Evolutionary conservation across 306 rosid genomes (phyloP).

Genomic region (Rubus parviflorus): DNA sequence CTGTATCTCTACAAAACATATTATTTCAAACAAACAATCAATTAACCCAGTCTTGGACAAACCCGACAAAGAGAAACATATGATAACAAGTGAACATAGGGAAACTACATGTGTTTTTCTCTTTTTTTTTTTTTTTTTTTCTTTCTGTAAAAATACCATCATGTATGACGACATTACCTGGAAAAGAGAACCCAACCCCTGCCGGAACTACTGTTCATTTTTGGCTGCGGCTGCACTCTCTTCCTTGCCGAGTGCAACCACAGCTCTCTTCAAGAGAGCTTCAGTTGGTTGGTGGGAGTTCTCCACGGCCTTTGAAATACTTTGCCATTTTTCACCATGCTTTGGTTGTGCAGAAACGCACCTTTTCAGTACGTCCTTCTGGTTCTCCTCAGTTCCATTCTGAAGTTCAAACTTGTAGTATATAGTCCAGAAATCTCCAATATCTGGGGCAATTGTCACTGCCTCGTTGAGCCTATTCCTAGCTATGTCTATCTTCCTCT

Average conservation of each 20-base stretch:
- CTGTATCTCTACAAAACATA: too few species aligned
- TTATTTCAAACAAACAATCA: too few species aligned
- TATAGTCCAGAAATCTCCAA: slow-evolving; percentile 88
- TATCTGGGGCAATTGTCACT: slow-evolving; percentile 72
- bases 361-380: slow-evolving; percentile 67
- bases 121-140: too few species aligned
- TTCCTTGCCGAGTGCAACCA: slow-evolving; percentile 64
- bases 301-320: slow-evolving; percentile 73
- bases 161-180: neutral
- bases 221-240: neutral
- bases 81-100: neutral
- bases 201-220: neutral
- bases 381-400: slow-evolving; percentile 79
- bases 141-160: neutral
- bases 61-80: too few species aligned
- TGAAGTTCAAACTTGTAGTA: slow-evolving; percentile 86
- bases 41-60: too few species aligned
- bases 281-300: slow-evolving; percentile 80
- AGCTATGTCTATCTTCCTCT: slow-evolving; percentile 84
- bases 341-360: slow-evolving; percentile 81
- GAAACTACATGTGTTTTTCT: too few species aligned
- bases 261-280: slow-evolving; percentile 74
- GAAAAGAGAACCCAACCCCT: neutral
- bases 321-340: slow-evolving; percentile 90
- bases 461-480: slow-evolving; percentile 76